Base-by-base conservation (phyloP, 257 asterid species). In the Leonotis leonurus region DNA sequence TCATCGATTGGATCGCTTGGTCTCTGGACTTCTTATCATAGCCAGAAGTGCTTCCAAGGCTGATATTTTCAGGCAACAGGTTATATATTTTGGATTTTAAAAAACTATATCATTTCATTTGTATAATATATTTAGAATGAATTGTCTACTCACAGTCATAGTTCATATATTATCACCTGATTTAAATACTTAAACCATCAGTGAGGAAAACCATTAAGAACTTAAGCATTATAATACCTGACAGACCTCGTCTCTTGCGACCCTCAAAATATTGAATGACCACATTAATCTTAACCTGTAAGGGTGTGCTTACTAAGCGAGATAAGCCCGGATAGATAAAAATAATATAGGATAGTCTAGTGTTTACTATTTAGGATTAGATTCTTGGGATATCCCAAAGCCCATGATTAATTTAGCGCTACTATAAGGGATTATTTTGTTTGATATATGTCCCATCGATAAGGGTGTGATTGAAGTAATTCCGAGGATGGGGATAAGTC, bases 1-100 rank as follows among this genome's bases (percentile, higher is more conserved):
- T 72, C 99, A 93, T 80, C 85, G 97, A 60, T 70, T 93, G 56
- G 99, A 93, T 75, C 99, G 95, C 59, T 80, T 93, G 76, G 99
- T 93, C 56, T 93, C 99, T 8, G 99, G 99, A 56, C 96, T 93
- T 74, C 99, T 93, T 63, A 93, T 93, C 65, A 65, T 93, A 67
- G 99, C 97, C 35, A 87, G 97, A 77, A 89, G 69, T 69, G 86
- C 97, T 66, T 74, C 86, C 54, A 85, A 77, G 78, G 99, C 99
- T 69, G 97, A 93, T 73, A 67, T 60, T 29, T 93, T 93, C 78
- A 75, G 99, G 77, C 96, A 93, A 71, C 94, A 93, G 86, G 99
- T 85, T 22, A 21, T 13, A 7, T 6, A 57, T 1, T 21, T 36
- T 36, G 8, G 24, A 35, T 22, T 57, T 14, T 53, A 27, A 26